Evolutionary conservation across 331 rosid species (phyloP).

Genomic region (Pyracantha coccinea): DNA sequence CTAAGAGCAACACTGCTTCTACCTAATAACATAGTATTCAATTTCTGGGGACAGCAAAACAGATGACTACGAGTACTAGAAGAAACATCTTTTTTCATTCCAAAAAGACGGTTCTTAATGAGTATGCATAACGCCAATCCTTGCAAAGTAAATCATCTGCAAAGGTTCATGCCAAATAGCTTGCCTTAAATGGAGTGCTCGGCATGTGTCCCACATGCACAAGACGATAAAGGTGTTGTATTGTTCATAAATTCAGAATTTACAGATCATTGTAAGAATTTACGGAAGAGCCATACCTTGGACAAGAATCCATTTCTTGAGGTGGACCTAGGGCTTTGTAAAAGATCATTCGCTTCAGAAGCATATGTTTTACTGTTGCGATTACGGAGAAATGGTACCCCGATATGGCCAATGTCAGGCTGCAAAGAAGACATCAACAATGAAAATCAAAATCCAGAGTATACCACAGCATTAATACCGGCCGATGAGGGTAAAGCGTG

Average conservation of each 20-base stretch:
- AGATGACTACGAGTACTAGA: not conserved
- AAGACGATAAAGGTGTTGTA: not conserved
- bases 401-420: slow-evolving; percentile 47
- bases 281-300: slow-evolving; percentile 43
- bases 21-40: not conserved
- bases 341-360: slow-evolving; percentile 43
- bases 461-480: not conserved
- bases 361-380: slow-evolving; percentile 29
- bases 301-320: slow-evolving; percentile 45
- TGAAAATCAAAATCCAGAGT: slow-evolving; percentile 4
- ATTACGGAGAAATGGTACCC: slow-evolving; percentile 34
- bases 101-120: not conserved
- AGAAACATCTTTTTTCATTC: not conserved
- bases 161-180: not conserved
- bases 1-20: not conserved
- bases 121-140: not conserved
- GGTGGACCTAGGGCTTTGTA: slow-evolving; percentile 49
- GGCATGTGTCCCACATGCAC: not conserved
- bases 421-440: slow-evolving; percentile 25
- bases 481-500: not conserved
- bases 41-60: not conserved
- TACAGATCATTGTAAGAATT: not conserved
- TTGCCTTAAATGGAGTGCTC: not conserved
- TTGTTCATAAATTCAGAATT: not conserved
- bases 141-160: not conserved